Evolutionary conservation across 495 filamentous ascomycete species (phyloP).

Genomic region (Aspergillus sclerotiicarbonarius): DNA sequence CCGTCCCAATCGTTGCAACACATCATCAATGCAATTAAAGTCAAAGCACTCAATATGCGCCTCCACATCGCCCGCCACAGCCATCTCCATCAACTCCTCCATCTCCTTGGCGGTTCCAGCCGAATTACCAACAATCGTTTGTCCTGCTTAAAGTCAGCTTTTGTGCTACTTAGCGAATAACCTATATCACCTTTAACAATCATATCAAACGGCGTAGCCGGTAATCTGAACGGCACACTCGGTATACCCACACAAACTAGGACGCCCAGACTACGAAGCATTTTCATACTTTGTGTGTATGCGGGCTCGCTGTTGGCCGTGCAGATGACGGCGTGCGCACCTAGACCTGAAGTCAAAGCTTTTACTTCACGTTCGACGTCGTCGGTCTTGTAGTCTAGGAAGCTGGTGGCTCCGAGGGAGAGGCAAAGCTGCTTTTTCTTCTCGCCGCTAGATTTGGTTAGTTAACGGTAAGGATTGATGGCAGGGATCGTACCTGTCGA

Average conservation of each 20-base stretch:
- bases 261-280: constrained; percentile 39
- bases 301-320: constrained; percentile 38
- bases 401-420: constrained; percentile 36
- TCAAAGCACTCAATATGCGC: constrained; percentile 42
- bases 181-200: constrained; percentile 33
- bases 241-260: constrained; percentile 47
- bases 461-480: background rate
- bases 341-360: constrained; percentile 32
- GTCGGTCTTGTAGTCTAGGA: constrained; percentile 39
- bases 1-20: constrained; percentile 36
- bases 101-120: constrained; percentile 41
- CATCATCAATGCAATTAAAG: constrained; percentile 39
- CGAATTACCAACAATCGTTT: constrained; percentile 42
- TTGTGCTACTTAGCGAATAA: background rate
- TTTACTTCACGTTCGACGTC: constrained; percentile 37
- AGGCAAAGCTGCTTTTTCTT: constrained; percentile 43
- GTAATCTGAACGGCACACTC: constrained; percentile 33
- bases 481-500: constrained; percentile 33
- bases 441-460: constrained; percentile 22
- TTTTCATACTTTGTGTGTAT: constrained; percentile 41
- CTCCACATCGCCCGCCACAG: constrained; percentile 36
- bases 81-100: constrained; percentile 41
- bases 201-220: constrained; percentile 45
- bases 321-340: constrained; percentile 46
- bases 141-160: constrained; percentile 19